Conservation (phyloP, 306 rosid genomes). For the Astragalus membranaceus region DNA sequence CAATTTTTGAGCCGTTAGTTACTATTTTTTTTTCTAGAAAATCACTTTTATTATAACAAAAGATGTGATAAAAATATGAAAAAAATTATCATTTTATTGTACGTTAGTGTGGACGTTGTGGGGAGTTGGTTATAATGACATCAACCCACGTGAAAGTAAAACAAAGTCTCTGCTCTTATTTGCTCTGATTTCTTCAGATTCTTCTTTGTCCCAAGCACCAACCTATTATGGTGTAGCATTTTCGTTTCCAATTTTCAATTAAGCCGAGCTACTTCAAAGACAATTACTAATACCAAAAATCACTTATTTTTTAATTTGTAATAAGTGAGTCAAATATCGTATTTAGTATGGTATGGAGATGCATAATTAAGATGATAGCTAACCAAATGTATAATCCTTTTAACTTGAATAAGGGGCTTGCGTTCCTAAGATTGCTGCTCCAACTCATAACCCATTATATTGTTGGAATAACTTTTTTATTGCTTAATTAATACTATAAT, state of each 20-base stretch:
- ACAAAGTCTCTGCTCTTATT: constrained; percentile 10
- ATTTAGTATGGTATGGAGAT: too few relatives aligned
- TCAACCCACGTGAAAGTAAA: constrained; percentile 46
- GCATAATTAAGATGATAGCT: too few relatives aligned
- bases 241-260: too few relatives aligned
- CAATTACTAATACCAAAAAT: too few relatives aligned
- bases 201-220: constrained; percentile 6
- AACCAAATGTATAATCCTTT: background rate
- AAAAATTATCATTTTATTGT: background rate
- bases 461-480: background rate
- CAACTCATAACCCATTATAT: background rate
- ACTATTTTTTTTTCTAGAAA: too few relatives aligned
- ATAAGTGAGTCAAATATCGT: too few relatives aligned
- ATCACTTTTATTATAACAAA: too few relatives aligned
- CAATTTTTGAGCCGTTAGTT: too few relatives aligned
- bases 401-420: constrained; percentile 1
- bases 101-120: constrained; percentile 28
- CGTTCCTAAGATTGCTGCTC: background rate
- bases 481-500: background rate
- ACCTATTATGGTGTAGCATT: background rate
- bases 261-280: too few relatives aligned
- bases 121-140: constrained; percentile 40
- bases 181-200: constrained; percentile 38
- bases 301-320: too few relatives aligned
- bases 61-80: too few relatives aligned